A percentile compares a stretch with the other conserved stretches of the same genome.
Conservation (phyloP, 495 filamentous ascomycete genomes). For the Hypomontagnella submonticulosa region DNA sequence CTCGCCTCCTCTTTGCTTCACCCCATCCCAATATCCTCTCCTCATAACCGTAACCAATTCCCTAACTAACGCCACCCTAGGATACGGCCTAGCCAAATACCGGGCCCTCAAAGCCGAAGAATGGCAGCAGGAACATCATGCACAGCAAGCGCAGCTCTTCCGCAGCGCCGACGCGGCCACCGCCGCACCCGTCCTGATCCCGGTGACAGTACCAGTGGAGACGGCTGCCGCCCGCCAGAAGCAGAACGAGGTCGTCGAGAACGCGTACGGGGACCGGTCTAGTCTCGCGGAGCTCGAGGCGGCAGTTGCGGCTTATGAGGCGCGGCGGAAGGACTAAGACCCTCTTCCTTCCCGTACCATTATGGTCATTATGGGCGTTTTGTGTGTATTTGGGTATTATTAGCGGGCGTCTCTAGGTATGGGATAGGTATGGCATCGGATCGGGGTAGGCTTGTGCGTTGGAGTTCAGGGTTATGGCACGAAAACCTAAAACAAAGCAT, state of each 20-base stretch:
- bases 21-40: neutral
- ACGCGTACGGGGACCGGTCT: slow-evolving; percentile 69
- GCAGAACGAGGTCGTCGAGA: slow-evolving; percentile 51
- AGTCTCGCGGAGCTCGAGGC: slow-evolving; percentile 67
- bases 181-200: no score
- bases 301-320: slow-evolving; percentile 66
- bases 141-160: slow-evolving; percentile 31
- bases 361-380: slow-evolving; percentile 1
- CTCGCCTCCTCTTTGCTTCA: neutral
- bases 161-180: slow-evolving; percentile 30
- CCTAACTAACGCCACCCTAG: slow-evolving; percentile 16
- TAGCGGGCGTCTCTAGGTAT: slow-evolving; percentile 22
- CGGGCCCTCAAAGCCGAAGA: slow-evolving; percentile 42
- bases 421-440: neutral
- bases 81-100: slow-evolving; percentile 55
- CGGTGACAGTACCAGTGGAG: slow-evolving; percentile 35
- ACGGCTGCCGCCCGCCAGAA: slow-evolving; percentile 34
- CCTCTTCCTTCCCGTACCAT: neutral
- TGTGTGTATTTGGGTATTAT: slow-evolving; percentile 5
- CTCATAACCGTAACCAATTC: neutral
- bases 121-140: slow-evolving; percentile 36
- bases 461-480: slow-evolving; percentile 11
- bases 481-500: slow-evolving; percentile 4
- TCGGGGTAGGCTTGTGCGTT: neutral
- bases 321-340: slow-evolving; percentile 47